A percentile compares a stretch with the other conserved stretches of the same genome.
These are phyloP conservation scores for Sphagnum fallax DNA, from an alignment of 228 moss, liverwort and hornwort genomes.

Conservation along the genomic window DNA sequence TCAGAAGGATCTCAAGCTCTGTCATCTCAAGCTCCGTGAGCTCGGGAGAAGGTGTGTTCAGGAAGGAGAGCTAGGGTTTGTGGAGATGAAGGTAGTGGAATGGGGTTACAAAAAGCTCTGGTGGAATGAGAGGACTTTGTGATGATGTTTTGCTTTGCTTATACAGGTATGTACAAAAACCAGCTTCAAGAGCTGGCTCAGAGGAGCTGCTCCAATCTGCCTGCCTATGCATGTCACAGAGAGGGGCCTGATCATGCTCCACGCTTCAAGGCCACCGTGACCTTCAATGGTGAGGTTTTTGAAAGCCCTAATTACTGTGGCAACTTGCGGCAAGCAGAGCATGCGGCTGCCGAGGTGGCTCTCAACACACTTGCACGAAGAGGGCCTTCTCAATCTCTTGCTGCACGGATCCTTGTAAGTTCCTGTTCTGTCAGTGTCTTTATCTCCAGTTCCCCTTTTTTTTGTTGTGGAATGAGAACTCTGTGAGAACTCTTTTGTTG, in stretches of 20 bases:
- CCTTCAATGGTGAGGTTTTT: conserved; percentile 76
- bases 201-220: conserved; percentile 99
- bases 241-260: conserved; percentile 88
- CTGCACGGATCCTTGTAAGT: conserved; percentile 60
- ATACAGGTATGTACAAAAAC: conserved; percentile 17
- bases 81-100: too few relatives aligned
- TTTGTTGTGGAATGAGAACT: too few relatives aligned
- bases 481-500: too few relatives aligned
- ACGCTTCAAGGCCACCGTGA: conserved; percentile 69
- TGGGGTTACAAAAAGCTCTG: too few relatives aligned
- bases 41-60: too few relatives aligned
- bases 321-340: conserved; percentile 86
- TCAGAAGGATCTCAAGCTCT: too few relatives aligned
- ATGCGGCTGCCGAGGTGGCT: conserved; percentile 89
- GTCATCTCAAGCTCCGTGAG: too few relatives aligned
- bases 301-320: conserved; percentile 99
- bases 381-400: conserved; percentile 54
- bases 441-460: too few relatives aligned
- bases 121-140: too few relatives aligned
- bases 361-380: conserved; percentile 83
- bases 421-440: too few relatives aligned
- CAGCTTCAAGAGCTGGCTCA: conserved; percentile 99
- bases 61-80: too few relatives aligned
- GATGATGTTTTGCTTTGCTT: too few relatives aligned
- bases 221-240: conserved; percentile 99